Conservation (phyloP, 2,329 filamentous ascomycete species). For the Neopestalotiopsis rosae region DNA sequence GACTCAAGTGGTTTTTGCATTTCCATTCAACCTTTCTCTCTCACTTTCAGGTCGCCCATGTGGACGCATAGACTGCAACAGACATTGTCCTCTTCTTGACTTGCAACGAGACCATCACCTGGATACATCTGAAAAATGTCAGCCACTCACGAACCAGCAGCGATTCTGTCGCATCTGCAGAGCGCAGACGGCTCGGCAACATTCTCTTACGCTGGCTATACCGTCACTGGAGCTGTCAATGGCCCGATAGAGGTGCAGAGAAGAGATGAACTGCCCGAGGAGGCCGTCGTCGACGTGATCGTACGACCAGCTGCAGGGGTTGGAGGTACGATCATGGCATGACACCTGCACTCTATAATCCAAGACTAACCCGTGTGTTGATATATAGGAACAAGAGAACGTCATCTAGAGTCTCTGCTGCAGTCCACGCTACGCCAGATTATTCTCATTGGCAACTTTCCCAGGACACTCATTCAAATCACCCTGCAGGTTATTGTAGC, state of each 20-base stretch:
- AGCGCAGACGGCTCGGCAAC: slow-evolving; percentile 82
- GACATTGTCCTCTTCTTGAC: neutral
- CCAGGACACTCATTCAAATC: slow-evolving; percentile 78
- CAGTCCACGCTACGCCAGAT: slow-evolving; percentile 75
- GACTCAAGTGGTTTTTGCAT: neutral
- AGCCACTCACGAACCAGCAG: slow-evolving; percentile 52
- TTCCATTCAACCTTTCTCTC: neutral
- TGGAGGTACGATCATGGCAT: slow-evolving; percentile 62
- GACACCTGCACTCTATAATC: slow-evolving; percentile 16
- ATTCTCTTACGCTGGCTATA: slow-evolving; percentile 77
- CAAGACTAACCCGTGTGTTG: slow-evolving; percentile 24
- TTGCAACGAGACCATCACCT: neutral
- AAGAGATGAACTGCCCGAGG: slow-evolving; percentile 89
- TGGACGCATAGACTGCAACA: neutral
- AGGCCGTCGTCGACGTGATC: slow-evolving; percentile 88
- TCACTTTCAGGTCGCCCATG: neutral
- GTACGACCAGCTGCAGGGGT: slow-evolving; percentile 85
- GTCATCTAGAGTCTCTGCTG: slow-evolving; percentile 81
- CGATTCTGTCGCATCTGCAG: slow-evolving; percentile 63
- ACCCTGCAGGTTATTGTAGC: slow-evolving; percentile 76
- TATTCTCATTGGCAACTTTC: slow-evolving; percentile 76
- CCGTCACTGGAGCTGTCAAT: slow-evolving; percentile 85
- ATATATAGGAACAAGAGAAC: slow-evolving; percentile 69
- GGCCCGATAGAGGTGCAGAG: slow-evolving; percentile 90
- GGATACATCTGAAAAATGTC: slow-evolving; percentile 38